Evolutionary conservation across 768 basidiomycete species (phyloP).

Genomic region (Suillus americanus): DNA sequence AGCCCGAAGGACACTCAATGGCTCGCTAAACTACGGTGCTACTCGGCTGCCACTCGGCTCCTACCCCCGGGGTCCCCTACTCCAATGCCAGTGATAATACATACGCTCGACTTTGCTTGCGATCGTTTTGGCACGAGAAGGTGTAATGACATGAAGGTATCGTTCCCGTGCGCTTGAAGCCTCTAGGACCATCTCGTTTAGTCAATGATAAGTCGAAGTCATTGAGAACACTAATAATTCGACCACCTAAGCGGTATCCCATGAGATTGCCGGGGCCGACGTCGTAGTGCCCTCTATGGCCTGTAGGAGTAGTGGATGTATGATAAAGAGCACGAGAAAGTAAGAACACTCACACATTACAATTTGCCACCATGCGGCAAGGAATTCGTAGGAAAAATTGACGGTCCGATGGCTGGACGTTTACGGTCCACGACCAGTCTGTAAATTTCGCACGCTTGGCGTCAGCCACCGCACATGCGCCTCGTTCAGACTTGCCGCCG

Average conservation of each 20-base stretch:
- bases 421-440: background rate
- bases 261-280: background rate
- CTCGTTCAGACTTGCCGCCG: background rate
- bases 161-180: background rate
- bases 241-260: background rate
- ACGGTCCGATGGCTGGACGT: background rate
- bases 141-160: too few species aligned
- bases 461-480: background rate
- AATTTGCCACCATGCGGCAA: background rate
- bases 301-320: background rate
- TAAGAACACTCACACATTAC: too few species aligned
- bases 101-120: background rate
- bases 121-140: background rate
- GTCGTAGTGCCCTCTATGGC: background rate
- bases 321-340: background rate
- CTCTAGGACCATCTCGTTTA: background rate
- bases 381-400: background rate
- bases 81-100: too few species aligned
- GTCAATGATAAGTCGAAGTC: background rate
- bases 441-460: background rate
- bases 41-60: too few species aligned
- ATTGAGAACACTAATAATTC: background rate
- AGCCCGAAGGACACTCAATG: too few species aligned
- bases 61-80: too few species aligned
- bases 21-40: too few species aligned